These are phyloP conservation scores for Arthroderma sp. DNA, from an alignment of 2,329 filamentous ascomycete genomes.

Conservation along the genomic window DNA sequence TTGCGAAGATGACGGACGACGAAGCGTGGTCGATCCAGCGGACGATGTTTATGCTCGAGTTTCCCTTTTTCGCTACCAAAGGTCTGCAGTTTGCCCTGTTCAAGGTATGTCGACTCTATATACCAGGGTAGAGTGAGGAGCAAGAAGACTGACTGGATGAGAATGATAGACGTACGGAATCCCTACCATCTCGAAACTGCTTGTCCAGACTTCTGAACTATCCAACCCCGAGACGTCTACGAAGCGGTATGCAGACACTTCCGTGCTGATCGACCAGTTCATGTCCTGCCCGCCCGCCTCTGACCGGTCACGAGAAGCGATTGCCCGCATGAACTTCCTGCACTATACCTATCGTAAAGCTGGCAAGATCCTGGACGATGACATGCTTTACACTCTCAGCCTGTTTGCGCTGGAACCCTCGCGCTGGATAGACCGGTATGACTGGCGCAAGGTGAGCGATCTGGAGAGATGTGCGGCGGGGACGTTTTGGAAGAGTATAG, in stretches of 20 bases:
- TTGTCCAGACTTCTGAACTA: conserved; percentile 37
- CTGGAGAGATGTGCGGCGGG: conserved; percentile 57
- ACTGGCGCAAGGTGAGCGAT: conserved; percentile 57
- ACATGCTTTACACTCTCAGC: conserved; percentile 54
- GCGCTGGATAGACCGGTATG: conserved; percentile 51
- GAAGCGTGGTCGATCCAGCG: conserved; percentile 42
- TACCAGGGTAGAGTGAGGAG: background rate
- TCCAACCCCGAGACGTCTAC: conserved; percentile 28
- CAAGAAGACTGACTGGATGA: background rate
- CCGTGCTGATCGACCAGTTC: conserved; percentile 36
- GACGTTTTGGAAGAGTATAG: conserved; percentile 59
- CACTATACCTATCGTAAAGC: conserved; percentile 46
- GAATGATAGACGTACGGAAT: conserved; percentile 42
- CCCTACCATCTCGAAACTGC: conserved; percentile 38
- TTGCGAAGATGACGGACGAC: conserved; percentile 43
- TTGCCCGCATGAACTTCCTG: conserved; percentile 54
- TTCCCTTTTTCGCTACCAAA: conserved; percentile 42
- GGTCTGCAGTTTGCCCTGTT: conserved; percentile 49
- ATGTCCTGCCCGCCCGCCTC: conserved; percentile 34
- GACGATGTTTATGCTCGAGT: conserved; percentile 41
- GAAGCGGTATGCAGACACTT: conserved; percentile 40
- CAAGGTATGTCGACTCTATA: conserved; percentile 30
- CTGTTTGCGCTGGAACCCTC: conserved; percentile 56
- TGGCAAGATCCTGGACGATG: conserved; percentile 49
- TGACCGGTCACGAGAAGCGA: conserved; percentile 37